These are phyloP conservation scores for Lactarius indigo DNA, from an alignment of 768 basidiomycete species.

Conservation along the genomic window DNA sequence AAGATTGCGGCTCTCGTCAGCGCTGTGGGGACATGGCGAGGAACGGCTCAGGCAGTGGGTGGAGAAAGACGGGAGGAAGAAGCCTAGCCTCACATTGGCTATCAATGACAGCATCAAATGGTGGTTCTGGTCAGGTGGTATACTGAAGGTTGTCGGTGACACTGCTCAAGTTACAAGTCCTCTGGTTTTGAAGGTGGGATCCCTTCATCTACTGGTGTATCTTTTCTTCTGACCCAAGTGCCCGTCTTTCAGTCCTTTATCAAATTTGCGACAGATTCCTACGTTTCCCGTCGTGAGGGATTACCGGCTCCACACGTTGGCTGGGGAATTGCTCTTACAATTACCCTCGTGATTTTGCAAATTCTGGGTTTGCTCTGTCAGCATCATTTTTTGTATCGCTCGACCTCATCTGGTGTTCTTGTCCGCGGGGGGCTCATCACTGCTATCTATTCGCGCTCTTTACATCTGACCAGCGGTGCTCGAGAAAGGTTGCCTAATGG, in stretches of 20 bases:
- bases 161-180: slow-evolving; percentile 71
- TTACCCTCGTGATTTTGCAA: slow-evolving; percentile 68
- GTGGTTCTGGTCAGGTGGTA: slow-evolving; percentile 74
- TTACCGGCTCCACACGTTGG: slow-evolving; percentile 41
- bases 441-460: slow-evolving; percentile 75
- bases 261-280: slow-evolving; percentile 63
- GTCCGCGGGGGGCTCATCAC: slow-evolving; percentile 83
- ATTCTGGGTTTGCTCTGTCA: slow-evolving; percentile 60
- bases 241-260: slow-evolving; percentile 53
- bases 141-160: slow-evolving; percentile 59
- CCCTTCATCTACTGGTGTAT: not conserved
- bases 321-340: slow-evolving; percentile 68
- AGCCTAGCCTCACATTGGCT: slow-evolving; percentile 61
- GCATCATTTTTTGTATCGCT: slow-evolving; percentile 83
- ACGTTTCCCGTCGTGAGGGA: slow-evolving; percentile 33
- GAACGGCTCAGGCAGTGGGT: slow-evolving; percentile 63
- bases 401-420: slow-evolving; percentile 71
- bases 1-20: slow-evolving; percentile 53
- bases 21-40: slow-evolving; percentile 47
- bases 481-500: slow-evolving; percentile 82
- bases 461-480: slow-evolving; percentile 76
- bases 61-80: slow-evolving; percentile 56
- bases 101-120: slow-evolving; percentile 76
- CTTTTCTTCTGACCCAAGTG: not conserved
- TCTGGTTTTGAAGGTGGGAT: slow-evolving; percentile 68